Evolutionary conservation across 2,329 filamentous ascomycete species (phyloP).

Genomic region (Annulohypoxylon truncatum): DNA sequence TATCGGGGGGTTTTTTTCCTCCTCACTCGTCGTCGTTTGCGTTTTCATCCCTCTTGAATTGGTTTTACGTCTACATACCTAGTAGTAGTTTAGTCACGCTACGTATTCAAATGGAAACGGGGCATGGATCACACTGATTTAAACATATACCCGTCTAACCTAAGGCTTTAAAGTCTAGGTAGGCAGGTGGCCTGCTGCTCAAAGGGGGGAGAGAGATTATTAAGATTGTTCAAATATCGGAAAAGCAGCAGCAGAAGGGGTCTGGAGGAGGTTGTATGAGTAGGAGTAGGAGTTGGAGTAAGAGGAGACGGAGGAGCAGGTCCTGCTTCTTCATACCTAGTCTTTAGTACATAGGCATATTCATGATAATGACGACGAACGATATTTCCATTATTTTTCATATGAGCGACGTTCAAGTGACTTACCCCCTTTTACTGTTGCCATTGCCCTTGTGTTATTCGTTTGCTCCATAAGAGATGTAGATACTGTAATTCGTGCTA

Average conservation of each 20-base stretch:
- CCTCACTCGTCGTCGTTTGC: not conserved
- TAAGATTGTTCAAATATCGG: conserved; percentile 13
- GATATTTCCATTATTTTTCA: conserved; percentile 2
- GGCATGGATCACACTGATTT: conserved; percentile 1
- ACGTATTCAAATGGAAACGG: conserved; percentile 23
- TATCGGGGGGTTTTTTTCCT: conserved; percentile 3
- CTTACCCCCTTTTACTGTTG: not conserved
- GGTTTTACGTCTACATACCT: conserved; percentile 1
- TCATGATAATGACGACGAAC: conserved; percentile 15
- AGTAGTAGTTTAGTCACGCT: not conserved
- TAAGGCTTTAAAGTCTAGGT: not conserved
- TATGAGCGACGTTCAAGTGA: not conserved
- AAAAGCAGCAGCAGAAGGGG: conserved; percentile 4
- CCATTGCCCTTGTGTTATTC: not conserved
- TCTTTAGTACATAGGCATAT: conserved; percentile 8
- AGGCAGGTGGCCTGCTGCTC: conserved; percentile 4
- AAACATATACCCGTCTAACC: not conserved
- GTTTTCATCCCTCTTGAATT: not conserved
- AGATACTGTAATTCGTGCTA: not conserved
- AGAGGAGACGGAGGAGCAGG: not conserved
- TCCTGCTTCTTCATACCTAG: conserved; percentile 6
- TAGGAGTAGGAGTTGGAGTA: not conserved
- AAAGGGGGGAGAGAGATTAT: not conserved
- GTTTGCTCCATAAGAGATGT: not conserved
- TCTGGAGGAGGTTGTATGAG: not conserved